Percentiles rank a stretch among this genome's conserved stretches.
Evolutionary conservation across 1,284 basidiomycete species (phyloP).

Genomic region (Schizophyllum amplum): DNA sequence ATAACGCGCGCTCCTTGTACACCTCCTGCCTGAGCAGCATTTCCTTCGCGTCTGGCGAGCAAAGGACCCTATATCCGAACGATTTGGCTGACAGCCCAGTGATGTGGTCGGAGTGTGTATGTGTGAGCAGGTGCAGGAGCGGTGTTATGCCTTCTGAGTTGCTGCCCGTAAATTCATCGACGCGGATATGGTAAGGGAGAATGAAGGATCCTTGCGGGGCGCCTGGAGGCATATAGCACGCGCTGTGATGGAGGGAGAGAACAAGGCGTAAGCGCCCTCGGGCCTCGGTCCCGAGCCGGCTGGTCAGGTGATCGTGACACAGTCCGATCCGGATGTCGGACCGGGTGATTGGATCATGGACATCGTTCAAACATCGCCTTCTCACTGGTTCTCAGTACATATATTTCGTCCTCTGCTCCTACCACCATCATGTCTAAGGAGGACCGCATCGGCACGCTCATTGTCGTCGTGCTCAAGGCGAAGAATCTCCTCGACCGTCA

Average conservation of each 20-base stretch:
- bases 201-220: constrained; percentile 63
- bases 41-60: constrained; percentile 73
- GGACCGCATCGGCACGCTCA: not conserved
- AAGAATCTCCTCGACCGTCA: constrained; percentile 64
- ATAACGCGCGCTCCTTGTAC: constrained; percentile 51
- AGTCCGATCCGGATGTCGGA: no score
- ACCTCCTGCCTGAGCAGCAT: constrained; percentile 75
- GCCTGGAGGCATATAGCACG: constrained; percentile 50
- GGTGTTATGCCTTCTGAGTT: constrained; percentile 34
- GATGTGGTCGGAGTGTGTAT: constrained; percentile 82
- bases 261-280: not conserved
- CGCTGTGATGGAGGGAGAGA: not conserved
- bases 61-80: constrained; percentile 61
- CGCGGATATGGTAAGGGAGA: constrained; percentile 67
- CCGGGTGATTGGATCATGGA: not conserved
- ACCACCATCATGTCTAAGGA: not conserved
- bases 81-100: constrained; percentile 60
- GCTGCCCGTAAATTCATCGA: constrained; percentile 63
- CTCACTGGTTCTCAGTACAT: not conserved
- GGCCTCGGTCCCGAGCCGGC: no score
- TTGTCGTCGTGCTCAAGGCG: constrained; percentile 69
- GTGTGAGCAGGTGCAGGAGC: constrained; percentile 67
- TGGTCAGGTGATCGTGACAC: no score
- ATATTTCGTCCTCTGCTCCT: not conserved
- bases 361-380: not conserved